Evolutionary conservation across 805 yeast genomes (phyloP), one percentile per base, ranked within the genome.

Genomic region (Starmerella vitae): DNA sequence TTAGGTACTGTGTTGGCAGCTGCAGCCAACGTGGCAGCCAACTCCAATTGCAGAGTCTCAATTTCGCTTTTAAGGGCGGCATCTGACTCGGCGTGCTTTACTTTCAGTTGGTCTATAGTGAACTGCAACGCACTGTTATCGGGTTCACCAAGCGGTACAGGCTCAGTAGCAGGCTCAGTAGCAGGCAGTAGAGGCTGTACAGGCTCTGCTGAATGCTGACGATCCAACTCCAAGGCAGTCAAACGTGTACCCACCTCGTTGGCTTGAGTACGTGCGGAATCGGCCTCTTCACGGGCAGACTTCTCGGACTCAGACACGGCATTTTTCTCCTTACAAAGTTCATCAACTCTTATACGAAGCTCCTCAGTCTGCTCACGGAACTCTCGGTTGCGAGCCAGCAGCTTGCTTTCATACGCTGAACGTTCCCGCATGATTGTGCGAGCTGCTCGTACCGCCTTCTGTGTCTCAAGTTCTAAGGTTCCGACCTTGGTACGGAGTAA

Each of bases 401-500:
- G 46, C 26, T 54, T 49, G 8, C 51, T 44, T 37, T 64, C 65
- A 40, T 62, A 61, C 5, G 60, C 59, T 6, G 59, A 51, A 17
- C 65, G 47, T 30, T 61, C 64, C 5, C 55, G 55, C 44, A 57
- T 46, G 34, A 51, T 52, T 3, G 53, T 57, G 20, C 58, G 51
- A 19, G 57, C 50, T 10, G 53, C 49, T n/a, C 53, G 54, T 41
- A 55, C 57, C 24, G 60, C 51, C 25, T 51, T 47, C 20, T 46
- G 52, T n/a, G 52, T 40, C 40, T 60, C 62, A 5, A 42, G 44
- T 21, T 53, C 53, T 17, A 62, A 42, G 12, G 47, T 38, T 14
- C 41, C 46, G 9, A 56, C 39, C 34, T 56, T 48, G 6, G 47
- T 39, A 15, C 50, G 46, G 37, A 63, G 49, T 29, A 45, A 40